Base-by-base conservation (phyloP, 164 flowering plant genomes). In the Liriodendron chinense region DNA sequence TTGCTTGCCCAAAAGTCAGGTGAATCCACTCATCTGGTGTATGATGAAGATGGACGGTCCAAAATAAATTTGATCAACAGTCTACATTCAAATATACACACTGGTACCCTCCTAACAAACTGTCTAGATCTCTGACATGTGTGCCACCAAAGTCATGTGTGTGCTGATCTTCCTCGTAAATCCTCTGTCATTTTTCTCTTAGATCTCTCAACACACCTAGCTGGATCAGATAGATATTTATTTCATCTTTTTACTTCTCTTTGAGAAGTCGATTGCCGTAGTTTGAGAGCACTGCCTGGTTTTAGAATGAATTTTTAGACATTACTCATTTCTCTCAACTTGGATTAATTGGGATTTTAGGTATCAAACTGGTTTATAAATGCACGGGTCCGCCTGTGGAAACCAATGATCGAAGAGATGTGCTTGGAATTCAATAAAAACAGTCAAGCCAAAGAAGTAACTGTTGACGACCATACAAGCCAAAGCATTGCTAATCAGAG, bases 281-380 rank as follows among this genome's bases (percentile, higher is more conserved):
- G 43, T 4, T 34, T 34, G 43, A 57, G 72, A 24, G n/a, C 9
- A 47, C 25, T 20, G 9, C 9, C 9, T 26, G 62, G 16, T 26
- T 16, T 24, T 64, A 23, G 59, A 53, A 53, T 18, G 8, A 28
- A 6, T 3, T 49, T 48, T 20, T 56, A 9, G 62, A 18, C 53
- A 64, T 49, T 53, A 21, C 13, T 21, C 43, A 48, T 69, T 22
- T 5, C 22, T 3, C 5, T 74, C 70, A 49, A 65, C 69, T 7
- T 62, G 23, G 14, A 66, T 47, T 47, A 18, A 18, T 65, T 43
- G 64, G 26, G 22, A 2, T 74, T 68, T 47, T 80, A 95, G 98
- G 98, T 95, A 7, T 93, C 98, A 24, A 95, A 94, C 78, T 94
- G 98, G 98, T 94, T 94, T 80, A 94, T 94, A 43, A 94, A 92